phyloP scores from a whole-genome alignment of 2,329 filamentous ascomycete genomes.

The Emericellopsis cladophorae region DNA sequence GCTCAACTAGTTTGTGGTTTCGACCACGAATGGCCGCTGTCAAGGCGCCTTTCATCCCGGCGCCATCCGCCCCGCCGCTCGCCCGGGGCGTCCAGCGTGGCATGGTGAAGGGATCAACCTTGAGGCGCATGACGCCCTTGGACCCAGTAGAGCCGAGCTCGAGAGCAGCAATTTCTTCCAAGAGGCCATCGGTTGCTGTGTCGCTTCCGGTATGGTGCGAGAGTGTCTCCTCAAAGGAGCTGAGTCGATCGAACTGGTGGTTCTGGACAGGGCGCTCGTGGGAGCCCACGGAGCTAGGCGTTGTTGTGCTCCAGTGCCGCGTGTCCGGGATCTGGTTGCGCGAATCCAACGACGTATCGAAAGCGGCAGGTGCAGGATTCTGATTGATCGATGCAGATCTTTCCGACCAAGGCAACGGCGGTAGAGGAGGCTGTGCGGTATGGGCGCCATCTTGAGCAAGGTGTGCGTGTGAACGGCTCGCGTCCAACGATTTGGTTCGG shows the following conservation, averaged over 20 bases:
- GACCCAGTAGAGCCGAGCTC: constrained; percentile 23
- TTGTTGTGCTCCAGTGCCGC: constrained; percentile 7
- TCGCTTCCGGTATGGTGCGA: constrained; percentile 12
- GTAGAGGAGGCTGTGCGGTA: neutral
- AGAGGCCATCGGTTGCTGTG: constrained; percentile 9
- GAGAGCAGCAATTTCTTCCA: constrained; percentile 20
- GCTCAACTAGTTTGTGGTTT: constrained; percentile 43
- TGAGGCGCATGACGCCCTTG: constrained; percentile 31
- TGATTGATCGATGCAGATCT: neutral
- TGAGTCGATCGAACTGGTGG: constrained; percentile 12
- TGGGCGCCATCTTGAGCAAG: neutral
- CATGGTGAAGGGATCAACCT: constrained; percentile 35
- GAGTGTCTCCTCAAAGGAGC: constrained; percentile 14
- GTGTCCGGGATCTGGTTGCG: neutral
- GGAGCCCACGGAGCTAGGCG: constrained; percentile 16
- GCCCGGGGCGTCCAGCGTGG: constrained; percentile 38
- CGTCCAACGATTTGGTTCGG: neutral
- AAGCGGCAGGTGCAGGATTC: neutral
- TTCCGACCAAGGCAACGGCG: constrained; percentile 1
- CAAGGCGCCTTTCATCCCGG: constrained; percentile 33
- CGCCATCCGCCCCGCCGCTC: constrained; percentile 25
- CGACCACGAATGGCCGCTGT: constrained; percentile 40
- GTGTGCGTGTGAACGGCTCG: neutral
- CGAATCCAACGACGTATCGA: neutral
- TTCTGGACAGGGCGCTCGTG: constrained; percentile 15